Evolutionary conservation across 2,329 filamentous ascomycete species (phyloP), one percentile per base, ranked within the genome.

Genomic region (Claviceps maximensis): DNA sequence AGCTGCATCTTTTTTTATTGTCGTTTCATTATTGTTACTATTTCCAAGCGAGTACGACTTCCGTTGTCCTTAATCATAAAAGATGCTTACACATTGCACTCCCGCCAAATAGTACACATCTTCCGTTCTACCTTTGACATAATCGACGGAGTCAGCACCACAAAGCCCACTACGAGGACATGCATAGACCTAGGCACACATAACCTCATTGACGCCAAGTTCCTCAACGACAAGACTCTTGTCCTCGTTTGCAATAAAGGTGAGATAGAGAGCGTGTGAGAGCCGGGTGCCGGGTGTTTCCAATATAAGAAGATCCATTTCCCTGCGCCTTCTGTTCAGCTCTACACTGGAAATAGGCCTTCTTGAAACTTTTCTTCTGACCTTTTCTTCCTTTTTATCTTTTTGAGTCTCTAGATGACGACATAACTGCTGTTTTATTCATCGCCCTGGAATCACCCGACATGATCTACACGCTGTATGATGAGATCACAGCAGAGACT

Each of bases 131-230:
- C 66, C 0, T 69, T 82, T 13, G 65, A 70, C 12, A 74, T 83
- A 3, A 66, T 74, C 53, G 82, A 82, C 50, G 79, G 80, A 41
- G 78, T 84, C 54, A 86, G 78, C 58, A 71, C 71, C 52, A 64
- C 66, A 38, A 60, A 68, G 3, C 59, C 65, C 1, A 69, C 69
- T 2, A 63, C 64, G n/a, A 65, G 67, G 4, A 70, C 71, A 38
- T 62, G 65, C 25, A 56, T 81, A 9, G 65, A 66, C 33, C 64
- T 80, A 1, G 68, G 65, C 1, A 61, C 67, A 6, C 68, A 68
- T 12, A 68, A 65, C n/a, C 67, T 83, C 17, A 65, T 80, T 21
- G 83, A 89, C 62, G 65, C 85, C 15, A 83, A 84, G 61, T 88
- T 89, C 60, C 74, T 87, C 45, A 75, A 84, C 59, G 79, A 85